phyloP scores from a whole-genome alignment of 495 filamentous ascomycete species.

The Usnea hakonensis region DNA sequence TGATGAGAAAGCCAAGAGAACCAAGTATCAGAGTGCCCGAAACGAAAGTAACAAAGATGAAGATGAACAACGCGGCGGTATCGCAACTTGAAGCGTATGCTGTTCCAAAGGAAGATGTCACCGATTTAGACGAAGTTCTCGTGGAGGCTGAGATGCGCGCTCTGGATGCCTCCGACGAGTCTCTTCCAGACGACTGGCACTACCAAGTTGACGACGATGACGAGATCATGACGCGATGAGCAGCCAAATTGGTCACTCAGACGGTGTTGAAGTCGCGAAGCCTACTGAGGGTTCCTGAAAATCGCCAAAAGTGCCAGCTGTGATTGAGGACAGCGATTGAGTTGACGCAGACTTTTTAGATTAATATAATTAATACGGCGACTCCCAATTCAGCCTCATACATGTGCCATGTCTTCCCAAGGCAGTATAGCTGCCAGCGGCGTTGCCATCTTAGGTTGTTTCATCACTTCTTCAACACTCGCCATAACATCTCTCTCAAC shows the following conservation, averaged over 20 bases:
- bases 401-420: conserved; percentile 27
- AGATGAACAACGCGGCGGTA: conserved; percentile 5
- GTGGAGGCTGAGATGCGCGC: conserved; percentile 10
- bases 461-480: conserved; percentile 44
- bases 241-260: conserved; percentile 32
- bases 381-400: not conserved
- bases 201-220: conserved; percentile 28
- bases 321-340: conserved; percentile 59
- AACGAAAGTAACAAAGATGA: too few species aligned
- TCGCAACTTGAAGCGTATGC: conserved; percentile 6
- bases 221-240: conserved; percentile 24
- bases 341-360: conserved; percentile 44
- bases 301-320: conserved; percentile 30
- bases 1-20: conserved; percentile 50
- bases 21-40: conserved; percentile 21
- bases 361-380: conserved; percentile 24
- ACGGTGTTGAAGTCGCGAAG: conserved; percentile 18
- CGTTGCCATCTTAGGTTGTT: conserved; percentile 31
- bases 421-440: conserved; percentile 37
- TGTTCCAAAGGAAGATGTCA: conserved; percentile 22
- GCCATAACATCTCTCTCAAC: conserved; percentile 53
- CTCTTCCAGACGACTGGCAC: conserved; percentile 24
- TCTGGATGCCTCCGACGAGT: conserved; percentile 21
- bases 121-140: conserved; percentile 17
- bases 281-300: conserved; percentile 16